phyloP scores from a whole-genome alignment of 371 early-diverging fungal species.

The Smittium mucronatum region DNA sequence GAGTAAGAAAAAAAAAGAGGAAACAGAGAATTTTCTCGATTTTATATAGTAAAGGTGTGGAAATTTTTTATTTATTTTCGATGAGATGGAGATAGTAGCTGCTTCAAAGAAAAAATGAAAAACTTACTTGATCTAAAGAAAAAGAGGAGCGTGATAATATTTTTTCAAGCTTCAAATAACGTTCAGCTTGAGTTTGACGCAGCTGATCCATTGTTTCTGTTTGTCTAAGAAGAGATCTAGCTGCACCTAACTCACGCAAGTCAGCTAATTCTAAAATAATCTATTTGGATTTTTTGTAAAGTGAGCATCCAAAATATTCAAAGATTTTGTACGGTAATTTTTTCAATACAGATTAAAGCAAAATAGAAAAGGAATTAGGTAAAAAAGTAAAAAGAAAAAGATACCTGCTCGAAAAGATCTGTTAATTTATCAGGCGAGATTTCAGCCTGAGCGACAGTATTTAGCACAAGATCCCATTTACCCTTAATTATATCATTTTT shows the following conservation, averaged over 20 bases:
- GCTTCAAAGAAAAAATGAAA: not conserved
- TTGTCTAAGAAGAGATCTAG: slow-evolving; percentile 68
- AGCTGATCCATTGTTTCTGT: slow-evolving; percentile 73
- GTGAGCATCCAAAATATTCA: too few relatives aligned
- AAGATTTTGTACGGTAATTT: not conserved
- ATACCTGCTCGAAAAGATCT: slow-evolving; percentile 82
- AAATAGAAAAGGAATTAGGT: not conserved
- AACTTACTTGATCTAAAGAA: slow-evolving; percentile 54
- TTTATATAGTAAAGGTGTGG: too few relatives aligned
- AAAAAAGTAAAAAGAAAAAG: not conserved
- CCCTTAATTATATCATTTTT: slow-evolving; percentile 59
- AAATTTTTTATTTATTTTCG: slow-evolving; percentile 3
- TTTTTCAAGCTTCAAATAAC: slow-evolving; percentile 68
- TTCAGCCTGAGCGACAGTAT: slow-evolving; percentile 49
- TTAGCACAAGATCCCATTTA: slow-evolving; percentile 73
- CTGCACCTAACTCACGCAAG: slow-evolving; percentile 64
- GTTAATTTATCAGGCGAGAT: slow-evolving; percentile 51
- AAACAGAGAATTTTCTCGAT: too few relatives aligned
- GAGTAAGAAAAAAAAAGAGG: not conserved
- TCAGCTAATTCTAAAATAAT: slow-evolving; percentile 77
- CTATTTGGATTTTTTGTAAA: slow-evolving; percentile 33
- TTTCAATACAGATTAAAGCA: not conserved
- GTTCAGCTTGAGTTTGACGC: slow-evolving; percentile 54
- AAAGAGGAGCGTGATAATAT: slow-evolving; percentile 50
- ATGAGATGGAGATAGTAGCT: slow-evolving; percentile 2